Conservation (phyloP, 2,329 filamentous ascomycete genomes). For the Arthrinium puccinioides region DNA sequence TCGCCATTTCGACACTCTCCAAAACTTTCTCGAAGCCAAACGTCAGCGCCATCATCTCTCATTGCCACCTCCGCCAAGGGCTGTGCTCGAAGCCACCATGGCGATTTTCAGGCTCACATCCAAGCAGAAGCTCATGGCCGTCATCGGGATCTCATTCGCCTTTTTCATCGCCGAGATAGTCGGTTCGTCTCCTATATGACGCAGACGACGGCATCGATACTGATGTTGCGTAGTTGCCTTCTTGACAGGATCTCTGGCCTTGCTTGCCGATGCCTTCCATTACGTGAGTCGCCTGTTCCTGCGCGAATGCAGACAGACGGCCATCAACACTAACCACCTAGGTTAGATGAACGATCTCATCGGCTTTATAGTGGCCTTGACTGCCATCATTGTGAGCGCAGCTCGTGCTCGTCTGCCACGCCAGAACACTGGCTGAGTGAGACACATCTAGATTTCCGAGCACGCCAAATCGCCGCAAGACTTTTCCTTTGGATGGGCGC, state of each 20-base stretch:
- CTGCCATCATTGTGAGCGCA: constrained; percentile 48
- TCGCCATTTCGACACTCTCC: too few species aligned
- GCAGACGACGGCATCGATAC: too few species aligned
- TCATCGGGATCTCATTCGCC: constrained; percentile 39
- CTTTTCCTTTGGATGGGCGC: constrained; percentile 70
- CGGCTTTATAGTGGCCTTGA: constrained; percentile 59
- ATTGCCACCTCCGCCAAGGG: too few species aligned
- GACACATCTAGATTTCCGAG: constrained; percentile 45
- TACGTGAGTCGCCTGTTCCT: constrained; percentile 60
- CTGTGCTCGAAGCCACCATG: constrained; percentile 22
- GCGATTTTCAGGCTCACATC: constrained; percentile 23
- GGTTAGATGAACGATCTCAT: constrained; percentile 59
- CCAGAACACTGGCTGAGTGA: too few species aligned
- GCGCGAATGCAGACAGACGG: too few species aligned
- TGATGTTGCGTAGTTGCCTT: constrained; percentile 17
- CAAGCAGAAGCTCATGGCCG: constrained; percentile 38
- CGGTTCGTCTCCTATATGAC: constrained; percentile 25
- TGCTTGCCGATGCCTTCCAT: constrained; percentile 74
- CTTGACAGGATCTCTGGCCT: constrained; percentile 60
- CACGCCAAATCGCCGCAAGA: constrained; percentile 46
- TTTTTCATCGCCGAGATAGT: constrained; percentile 47
- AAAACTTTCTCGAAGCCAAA: too few species aligned
- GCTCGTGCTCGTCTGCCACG: background rate
- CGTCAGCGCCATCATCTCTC: too few species aligned
- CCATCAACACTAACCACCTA: constrained; percentile 26